Base-by-base conservation (phyloP, 2,329 filamentous ascomycete genomes). In the Colletotrichum salicis region DNA sequence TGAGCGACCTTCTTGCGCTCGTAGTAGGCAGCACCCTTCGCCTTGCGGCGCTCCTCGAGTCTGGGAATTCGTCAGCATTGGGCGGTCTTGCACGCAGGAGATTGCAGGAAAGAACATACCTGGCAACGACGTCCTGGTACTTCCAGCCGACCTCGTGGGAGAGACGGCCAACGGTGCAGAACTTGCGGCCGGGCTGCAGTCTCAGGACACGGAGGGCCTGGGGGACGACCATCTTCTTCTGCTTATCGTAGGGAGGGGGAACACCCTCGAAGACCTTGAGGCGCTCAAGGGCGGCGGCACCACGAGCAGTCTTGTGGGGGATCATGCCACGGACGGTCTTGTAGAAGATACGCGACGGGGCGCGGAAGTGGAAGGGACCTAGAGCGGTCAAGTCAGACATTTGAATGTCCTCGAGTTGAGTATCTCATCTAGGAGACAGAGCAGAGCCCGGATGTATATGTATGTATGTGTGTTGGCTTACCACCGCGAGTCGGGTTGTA, bases 291-390 rank as follows among this genome's bases (percentile, higher is more conserved):
- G 96, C 96, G 81, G 96, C 96, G 81, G 94, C 93, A 88, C 96
- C 96, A 84, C 96, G 96, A 85, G 96, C 92, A 80, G 96, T 99
- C 94, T 99, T 99, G 94, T 99, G 96, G 84, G 96, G 96, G 80
- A 99, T 97, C 96, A 99, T 99, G 86, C 96, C 96, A 86, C 96
- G 96, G 88, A 99, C 94, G 84, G 96, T 95, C 93, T 98, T 97
- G 94, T 98, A 99, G 93, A 99, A 97, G 90, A 99, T 98, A 88
- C 97, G 94, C 82, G 95, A 97, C 76, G 96, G 96, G 81, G 96
- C 95, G 85, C 96, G 96, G 95, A 98, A 98, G 89, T 99, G 96
- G 95, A 98, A 99, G 87, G 96, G 96, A 90, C 96, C 93, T 95
- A 81, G 73, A 68, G 60, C 67, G 72, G 64, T 76, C 77, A 80